Percentiles rank a stretch among this genome's conserved stretches.
Conservation (phyloP, 139 green algal genomes). For the Chlorella vulgaris region DNA sequence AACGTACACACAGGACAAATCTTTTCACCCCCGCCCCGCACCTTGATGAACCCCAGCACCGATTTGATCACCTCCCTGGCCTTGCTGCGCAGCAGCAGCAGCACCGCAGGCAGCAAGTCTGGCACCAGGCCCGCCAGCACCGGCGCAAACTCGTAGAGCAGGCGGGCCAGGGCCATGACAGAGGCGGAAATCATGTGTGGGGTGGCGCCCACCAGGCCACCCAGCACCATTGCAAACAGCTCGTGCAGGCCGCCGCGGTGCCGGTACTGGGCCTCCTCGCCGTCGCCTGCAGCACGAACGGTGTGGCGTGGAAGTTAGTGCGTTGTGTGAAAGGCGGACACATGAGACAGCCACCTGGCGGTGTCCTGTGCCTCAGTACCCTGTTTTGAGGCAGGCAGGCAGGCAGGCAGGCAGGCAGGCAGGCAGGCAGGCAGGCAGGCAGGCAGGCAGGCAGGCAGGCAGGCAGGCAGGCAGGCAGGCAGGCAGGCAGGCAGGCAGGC, state of each 20-base stretch:
- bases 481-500: no score
- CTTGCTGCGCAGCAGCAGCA: conserved; percentile 86
- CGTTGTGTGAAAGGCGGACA: no score
- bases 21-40: no score
- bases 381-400: no score
- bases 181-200: conserved; percentile 86
- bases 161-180: conserved; percentile 15
- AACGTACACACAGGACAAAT: no score
- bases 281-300: background rate
- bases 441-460: no score
- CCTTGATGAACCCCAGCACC: conserved; percentile 95
- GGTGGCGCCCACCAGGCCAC: conserved; percentile 72
- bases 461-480: no score
- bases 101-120: conserved; percentile 80
- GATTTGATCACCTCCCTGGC: conserved; percentile 90
- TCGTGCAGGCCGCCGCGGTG: conserved; percentile 67
- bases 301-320: background rate
- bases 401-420: no score
- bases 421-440: no score
- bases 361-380: no score
- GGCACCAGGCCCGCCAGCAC: conserved; percentile 60
- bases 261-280: background rate
- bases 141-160: conserved; percentile 91
- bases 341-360: no score
- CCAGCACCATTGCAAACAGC: conserved; percentile 85